These are phyloP conservation scores for Albifimbria verrucaria DNA, from an alignment of 2,329 filamentous ascomycete species.

Conservation along the genomic window DNA sequence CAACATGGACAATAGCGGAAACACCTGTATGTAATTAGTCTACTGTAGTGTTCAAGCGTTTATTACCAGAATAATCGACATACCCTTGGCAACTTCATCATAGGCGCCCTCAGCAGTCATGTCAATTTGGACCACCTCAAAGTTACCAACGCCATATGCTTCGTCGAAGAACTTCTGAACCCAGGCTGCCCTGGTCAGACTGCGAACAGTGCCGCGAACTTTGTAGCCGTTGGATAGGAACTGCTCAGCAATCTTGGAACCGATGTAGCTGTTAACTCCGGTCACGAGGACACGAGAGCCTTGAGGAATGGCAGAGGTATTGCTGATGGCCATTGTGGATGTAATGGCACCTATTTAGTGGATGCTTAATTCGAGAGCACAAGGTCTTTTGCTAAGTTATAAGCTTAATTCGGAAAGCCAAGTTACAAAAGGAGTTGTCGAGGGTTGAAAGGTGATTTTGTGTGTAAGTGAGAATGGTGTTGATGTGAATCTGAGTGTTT, in stretches of 20 bases:
- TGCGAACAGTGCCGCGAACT: conserved; percentile 42
- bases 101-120: conserved; percentile 23
- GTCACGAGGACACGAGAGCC: conserved; percentile 36
- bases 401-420: too few species aligned
- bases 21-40: conserved; percentile 16
- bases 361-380: too few species aligned
- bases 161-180: conserved; percentile 23
- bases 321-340: background rate
- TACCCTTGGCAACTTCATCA: conserved; percentile 23
- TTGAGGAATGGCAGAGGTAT: conserved; percentile 9
- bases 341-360: background rate
- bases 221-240: conserved; percentile 36
- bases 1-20: conserved; percentile 34
- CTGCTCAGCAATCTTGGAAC: conserved; percentile 34
- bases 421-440: too few species aligned
- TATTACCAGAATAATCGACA: background rate
- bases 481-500: too few species aligned
- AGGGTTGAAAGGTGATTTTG: too few species aligned
- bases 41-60: too few species aligned
- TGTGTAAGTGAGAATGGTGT: too few species aligned
- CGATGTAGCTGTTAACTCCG: conserved; percentile 38
- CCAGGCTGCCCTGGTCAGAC: conserved; percentile 28
- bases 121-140: conserved; percentile 33
- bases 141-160: conserved; percentile 27
- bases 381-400: too few species aligned